Evolutionary conservation across 2,329 filamentous ascomycete genomes (phyloP), one percentile per base, ranked within the genome.

Genomic region (Nothopassalora personata): DNA sequence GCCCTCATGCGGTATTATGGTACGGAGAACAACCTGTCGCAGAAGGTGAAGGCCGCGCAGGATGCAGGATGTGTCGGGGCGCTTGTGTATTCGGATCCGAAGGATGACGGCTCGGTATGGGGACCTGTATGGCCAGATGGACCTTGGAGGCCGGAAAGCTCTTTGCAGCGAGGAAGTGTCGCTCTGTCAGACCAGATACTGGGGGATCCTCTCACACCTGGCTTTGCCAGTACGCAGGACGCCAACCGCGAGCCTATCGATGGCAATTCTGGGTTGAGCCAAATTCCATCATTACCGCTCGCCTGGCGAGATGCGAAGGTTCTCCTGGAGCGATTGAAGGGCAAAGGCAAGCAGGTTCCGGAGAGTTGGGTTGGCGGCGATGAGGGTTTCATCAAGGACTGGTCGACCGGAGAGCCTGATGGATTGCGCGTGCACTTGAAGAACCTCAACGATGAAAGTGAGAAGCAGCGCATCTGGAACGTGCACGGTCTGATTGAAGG

Each of bases 31-130:
- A 89, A 95, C 70, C 79, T 83, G 5, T 89, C 85, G 1, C 76
- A 95, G 67, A 97, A 97, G 74, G 83, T 99, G 68, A 96, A 93
- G 75, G 89, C 90, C 9, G 94, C 94, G 0, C 90, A 97, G 74
- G 73, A 90, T 67, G 90, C 89, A 13, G 94, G 94, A 1, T 94
- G 91, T 64, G 85, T 82, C 1, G 94, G 93, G 13, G 95, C 91
- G 68, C 83, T 99, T 57, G 89, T 96, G 59, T 99, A 97, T 77
- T 96, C 88, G 54, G 94, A 97, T 71, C 93, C 93, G 0, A 81
- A 82, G 1, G 88, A 97, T 53, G 89, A 96, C 70, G 91, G 91
- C 1, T 60, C 59, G 6, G 60, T 56, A 23, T 83, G 84, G 65
- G 92, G 91, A 4, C 79, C 85, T 0, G 80, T 84, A 0, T 91